Evolutionary conservation across 2,329 filamentous ascomycete genomes (phyloP).

Genomic region (Diaporthe caulivora): DNA sequence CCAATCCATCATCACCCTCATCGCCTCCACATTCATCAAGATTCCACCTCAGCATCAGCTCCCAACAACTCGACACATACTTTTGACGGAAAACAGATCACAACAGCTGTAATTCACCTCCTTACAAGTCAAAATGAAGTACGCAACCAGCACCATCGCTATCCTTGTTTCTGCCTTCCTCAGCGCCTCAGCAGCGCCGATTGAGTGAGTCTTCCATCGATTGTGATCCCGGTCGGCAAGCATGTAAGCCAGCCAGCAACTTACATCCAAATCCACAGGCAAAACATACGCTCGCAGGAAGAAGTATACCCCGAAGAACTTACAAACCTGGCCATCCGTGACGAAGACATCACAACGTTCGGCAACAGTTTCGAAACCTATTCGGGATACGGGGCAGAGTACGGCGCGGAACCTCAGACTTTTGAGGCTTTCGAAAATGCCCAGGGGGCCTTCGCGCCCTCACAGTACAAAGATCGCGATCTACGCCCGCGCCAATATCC

Average conservation of each 20-base stretch:
- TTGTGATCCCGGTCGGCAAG: neutral
- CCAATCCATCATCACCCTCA: neutral
- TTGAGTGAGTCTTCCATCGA: neutral
- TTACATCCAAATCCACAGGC: neutral
- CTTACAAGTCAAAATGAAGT: neutral
- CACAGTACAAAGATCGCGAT: neutral
- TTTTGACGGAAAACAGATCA: neutral
- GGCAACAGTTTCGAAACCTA: neutral
- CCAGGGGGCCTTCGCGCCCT: neutral
- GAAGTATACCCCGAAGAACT: neutral
- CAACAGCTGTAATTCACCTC: neutral
- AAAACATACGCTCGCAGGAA: neutral
- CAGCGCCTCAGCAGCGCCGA: constrained; percentile 1
- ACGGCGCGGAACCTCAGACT: neutral
- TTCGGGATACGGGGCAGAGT: neutral
- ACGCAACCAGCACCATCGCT: neutral
- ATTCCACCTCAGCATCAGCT: neutral
- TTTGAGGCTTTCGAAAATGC: neutral
- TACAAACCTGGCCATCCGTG: neutral
- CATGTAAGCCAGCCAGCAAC: neutral
- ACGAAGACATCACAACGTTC: neutral
- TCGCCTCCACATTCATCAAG: neutral
- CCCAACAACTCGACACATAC: neutral
- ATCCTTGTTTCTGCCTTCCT: neutral
- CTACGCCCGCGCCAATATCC: neutral